Base-by-base conservation (phyloP, 2,329 filamentous ascomycete genomes). In the Zymoseptoria tritici region DNA sequence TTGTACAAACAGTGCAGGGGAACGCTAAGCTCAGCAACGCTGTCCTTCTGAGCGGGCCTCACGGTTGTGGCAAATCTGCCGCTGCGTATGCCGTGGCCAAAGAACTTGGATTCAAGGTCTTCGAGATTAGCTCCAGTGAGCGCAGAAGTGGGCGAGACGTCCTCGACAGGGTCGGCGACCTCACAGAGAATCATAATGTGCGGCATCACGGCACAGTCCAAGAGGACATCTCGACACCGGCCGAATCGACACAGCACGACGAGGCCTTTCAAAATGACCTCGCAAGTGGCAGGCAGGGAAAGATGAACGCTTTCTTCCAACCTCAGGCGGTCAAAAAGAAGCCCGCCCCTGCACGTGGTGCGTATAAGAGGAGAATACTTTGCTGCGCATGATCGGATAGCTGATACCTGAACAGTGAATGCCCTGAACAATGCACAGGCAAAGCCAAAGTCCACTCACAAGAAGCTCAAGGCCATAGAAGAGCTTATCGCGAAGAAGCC, bases 181-280 rank as follows among this genome's bases (percentile, higher is more conserved):
- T 99, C 93, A 94, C 91, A 3, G 87, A 87, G 62, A 97, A 99
- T 68, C 94, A 99, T 74, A 81, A 96, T 1, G 93, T 99, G 20
- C 85, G 86, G 64, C 80, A 80, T 51, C 70, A 73, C 56, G 69
- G 68, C 8, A 62, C 55, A 5, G 57, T 62, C n/a, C 68, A 67
- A 19, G 53, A 60, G 26, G 68, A 71, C 22, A 29, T 61, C 9
- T 62, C 65, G 4, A 62, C 57, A 2, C 71, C 75, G 22, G 74
- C 74, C 36, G 76, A 78, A 16, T 66, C 70, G 2, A 72, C 72
- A 51, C 68, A 65, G 0, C 69, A 74, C 19, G 70, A 73, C 13
- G 70, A 83, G 52, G 78, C 80, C 7, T 75, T 84, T 2, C 76
- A 80, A 49, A 78, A 81, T 56, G 85, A 87, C 57, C 71, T 86